These are phyloP conservation scores for Punica granatum DNA, from an alignment of 345 rosid species.

Conservation along the genomic window DNA sequence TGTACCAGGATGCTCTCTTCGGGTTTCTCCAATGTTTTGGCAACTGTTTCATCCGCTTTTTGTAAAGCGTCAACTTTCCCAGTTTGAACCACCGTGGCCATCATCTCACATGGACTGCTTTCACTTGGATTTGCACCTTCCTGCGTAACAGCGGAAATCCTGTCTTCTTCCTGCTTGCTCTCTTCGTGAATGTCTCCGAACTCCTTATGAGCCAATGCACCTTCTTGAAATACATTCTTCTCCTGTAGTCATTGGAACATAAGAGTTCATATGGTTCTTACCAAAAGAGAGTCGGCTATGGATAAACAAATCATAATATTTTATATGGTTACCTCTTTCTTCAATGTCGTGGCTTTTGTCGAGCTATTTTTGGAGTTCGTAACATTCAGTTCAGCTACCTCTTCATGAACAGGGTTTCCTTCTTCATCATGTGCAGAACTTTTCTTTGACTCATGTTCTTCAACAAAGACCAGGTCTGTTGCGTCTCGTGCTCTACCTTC, in stretches of 20 bases:
- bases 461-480: not conserved
- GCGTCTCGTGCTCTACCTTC: not conserved
- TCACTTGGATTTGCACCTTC: constrained; percentile 24
- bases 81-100: constrained; percentile 12
- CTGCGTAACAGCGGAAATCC: constrained; percentile 5
- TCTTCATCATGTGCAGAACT: not conserved
- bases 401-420: not conserved
- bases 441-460: not conserved
- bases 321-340: constrained; percentile 33
- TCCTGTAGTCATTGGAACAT: not conserved
- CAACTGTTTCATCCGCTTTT: constrained; percentile 15
- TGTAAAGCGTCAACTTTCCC: constrained; percentile 16
- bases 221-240: not conserved
- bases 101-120: constrained; percentile 11
- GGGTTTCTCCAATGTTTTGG: constrained; percentile 17
- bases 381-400: no score
- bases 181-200: not conserved
- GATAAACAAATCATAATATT: not conserved
- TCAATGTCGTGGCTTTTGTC: constrained; percentile 15
- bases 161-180: not conserved
- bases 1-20: constrained; percentile 15
- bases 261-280: not conserved
- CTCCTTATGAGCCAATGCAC: not conserved
- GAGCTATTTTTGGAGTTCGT: constrained; percentile 15
- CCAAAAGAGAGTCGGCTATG: not conserved